A percentile compares a stretch with the other conserved stretches of the same genome.
phyloP scores from a whole-genome alignment of 257 asterid species.

The Linaria vulgaris region DNA sequence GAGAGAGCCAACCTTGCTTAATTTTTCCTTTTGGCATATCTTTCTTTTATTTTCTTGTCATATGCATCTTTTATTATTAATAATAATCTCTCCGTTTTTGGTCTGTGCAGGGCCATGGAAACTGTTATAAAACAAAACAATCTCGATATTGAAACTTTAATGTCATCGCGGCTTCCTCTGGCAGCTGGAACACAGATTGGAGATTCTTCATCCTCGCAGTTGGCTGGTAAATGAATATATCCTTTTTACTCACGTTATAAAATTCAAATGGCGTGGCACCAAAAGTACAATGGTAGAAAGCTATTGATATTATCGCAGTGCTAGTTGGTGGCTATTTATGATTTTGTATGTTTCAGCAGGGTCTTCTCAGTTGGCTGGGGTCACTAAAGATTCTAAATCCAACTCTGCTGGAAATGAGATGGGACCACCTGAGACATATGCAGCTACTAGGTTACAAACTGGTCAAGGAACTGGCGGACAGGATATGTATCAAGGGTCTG shows the following conservation, averaged over 20 bases:
- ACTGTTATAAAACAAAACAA: constrained; percentile 92
- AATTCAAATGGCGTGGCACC: constrained; percentile 10
- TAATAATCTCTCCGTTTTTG: constrained; percentile 11
- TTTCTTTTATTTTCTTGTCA: background rate
- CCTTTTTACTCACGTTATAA: constrained; percentile 6
- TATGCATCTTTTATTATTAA: background rate
- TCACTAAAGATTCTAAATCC: constrained; percentile 53
- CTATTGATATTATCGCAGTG: background rate
- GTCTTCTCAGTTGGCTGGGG: constrained; percentile 57
- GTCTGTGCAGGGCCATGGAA: constrained; percentile 91
- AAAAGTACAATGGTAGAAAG: background rate
- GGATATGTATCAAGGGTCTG: constrained; percentile 62
- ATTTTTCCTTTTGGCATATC: background rate
- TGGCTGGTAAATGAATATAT: constrained; percentile 52
- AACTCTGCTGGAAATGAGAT: constrained; percentile 63
- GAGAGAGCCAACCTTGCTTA: constrained; percentile 6
- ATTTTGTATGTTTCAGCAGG: constrained; percentile 42
- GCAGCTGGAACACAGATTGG: constrained; percentile 73
- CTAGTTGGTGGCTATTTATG: constrained; percentile 13
- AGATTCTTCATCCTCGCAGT: constrained; percentile 73
- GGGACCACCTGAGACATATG: constrained; percentile 52
- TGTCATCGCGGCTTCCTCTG: constrained; percentile 79
- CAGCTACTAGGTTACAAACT: constrained; percentile 51
- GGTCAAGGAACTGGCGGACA: constrained; percentile 64
- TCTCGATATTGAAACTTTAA: constrained; percentile 84